Conservation (phyloP, 1,284 basidiomycete species). For the Stereum hirsutum region DNA sequence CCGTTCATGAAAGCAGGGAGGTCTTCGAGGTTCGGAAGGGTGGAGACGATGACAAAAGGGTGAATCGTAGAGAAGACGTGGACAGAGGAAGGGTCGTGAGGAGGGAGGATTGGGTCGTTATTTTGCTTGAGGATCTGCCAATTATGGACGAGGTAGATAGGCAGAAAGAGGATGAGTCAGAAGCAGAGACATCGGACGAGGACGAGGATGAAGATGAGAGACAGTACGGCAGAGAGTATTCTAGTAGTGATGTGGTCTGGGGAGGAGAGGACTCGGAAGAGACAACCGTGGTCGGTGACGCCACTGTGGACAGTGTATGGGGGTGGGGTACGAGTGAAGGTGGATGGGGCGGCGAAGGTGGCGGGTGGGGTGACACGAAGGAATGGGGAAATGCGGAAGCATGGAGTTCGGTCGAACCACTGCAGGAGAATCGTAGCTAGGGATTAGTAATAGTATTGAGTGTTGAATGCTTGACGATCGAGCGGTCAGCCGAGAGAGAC, state of each 20-base stretch:
- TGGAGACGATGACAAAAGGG: not conserved
- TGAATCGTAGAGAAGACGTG: not conserved
- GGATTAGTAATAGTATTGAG: too few species aligned
- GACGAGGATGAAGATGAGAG: too few species aligned
- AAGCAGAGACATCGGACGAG: too few species aligned
- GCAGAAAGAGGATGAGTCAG: not conserved
- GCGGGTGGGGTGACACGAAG: not conserved
- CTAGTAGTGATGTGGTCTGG: too few species aligned
- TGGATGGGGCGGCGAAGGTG: not conserved
- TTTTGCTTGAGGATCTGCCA: not conserved
- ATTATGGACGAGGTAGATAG: conserved; percentile 3
- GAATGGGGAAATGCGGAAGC: too few species aligned
- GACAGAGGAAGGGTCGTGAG: too few species aligned
- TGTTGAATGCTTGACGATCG: too few species aligned
- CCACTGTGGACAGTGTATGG: not conserved
- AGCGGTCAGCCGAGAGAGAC: too few species aligned
- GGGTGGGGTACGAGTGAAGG: not conserved
- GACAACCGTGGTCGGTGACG: not conserved
- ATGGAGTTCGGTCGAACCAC: too few species aligned
- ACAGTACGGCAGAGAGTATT: too few species aligned
- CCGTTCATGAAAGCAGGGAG: conserved; percentile 21
- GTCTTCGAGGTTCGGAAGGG: not conserved
- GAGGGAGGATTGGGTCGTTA: not conserved
- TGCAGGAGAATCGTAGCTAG: not conserved
- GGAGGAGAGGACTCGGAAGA: too few species aligned